Conservation (phyloP, 768 basidiomycete genomes). For the Collybiopsis confluens region DNA sequence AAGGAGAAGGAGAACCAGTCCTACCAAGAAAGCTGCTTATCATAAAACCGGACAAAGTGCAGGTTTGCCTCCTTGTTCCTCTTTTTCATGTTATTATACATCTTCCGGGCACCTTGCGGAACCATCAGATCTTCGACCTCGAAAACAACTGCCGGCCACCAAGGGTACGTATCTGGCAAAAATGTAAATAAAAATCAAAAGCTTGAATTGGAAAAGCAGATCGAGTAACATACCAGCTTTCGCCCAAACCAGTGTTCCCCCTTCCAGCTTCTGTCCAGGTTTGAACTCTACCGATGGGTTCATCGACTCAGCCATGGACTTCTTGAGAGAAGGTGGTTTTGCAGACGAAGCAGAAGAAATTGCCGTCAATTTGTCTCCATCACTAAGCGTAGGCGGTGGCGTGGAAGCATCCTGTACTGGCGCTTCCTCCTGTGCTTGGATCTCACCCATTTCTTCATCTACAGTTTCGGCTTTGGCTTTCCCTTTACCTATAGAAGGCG, state of each 20-base stretch:
- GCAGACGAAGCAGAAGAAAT: too few species aligned
- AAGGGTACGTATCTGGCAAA: constrained; percentile 67
- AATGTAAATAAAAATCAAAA: constrained; percentile 5
- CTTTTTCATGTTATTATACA: constrained; percentile 24
- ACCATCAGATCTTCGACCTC: constrained; percentile 56
- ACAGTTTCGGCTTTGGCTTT: too few species aligned
- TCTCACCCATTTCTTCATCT: too few species aligned
- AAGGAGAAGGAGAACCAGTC: constrained; percentile 11
- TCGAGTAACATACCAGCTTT: constrained; percentile 54
- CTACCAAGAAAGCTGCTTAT: constrained; percentile 61
- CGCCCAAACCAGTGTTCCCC: constrained; percentile 67
- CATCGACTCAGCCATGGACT: constrained; percentile 18
- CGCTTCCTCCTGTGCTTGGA: too few species aligned
- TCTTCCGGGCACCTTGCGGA: constrained; percentile 33
- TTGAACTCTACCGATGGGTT: constrained; percentile 24
- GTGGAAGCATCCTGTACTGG: too few species aligned
- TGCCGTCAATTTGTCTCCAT: too few species aligned
- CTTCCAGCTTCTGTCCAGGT: constrained; percentile 34
- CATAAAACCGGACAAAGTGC: constrained; percentile 75
- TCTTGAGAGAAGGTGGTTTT: too few species aligned
- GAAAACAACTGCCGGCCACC: constrained; percentile 83
- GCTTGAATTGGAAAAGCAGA: background rate
- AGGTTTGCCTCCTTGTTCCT: constrained; percentile 30
- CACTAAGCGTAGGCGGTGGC: too few species aligned
- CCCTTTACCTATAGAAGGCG: too few species aligned